A percentile compares a stretch with the other conserved stretches of the same genome.
phyloP scores from a whole-genome alignment of 148 eudicot species.

The Salicornia ramosissima region DNA sequence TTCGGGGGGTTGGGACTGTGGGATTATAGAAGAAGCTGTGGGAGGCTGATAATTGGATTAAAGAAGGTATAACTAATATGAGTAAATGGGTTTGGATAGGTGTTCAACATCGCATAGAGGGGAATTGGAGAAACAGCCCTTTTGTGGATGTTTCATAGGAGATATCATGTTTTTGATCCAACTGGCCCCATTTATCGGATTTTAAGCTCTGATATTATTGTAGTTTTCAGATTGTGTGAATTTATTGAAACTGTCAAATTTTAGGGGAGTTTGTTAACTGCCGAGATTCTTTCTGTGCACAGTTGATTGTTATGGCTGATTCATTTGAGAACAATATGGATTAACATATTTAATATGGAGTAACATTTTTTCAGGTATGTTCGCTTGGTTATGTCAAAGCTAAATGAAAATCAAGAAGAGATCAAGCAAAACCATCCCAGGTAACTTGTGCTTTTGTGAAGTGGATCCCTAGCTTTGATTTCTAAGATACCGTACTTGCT shows the following conservation, averaged over 20 bases:
- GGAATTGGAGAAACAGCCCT: too few relatives aligned
- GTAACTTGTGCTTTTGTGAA: slow-evolving; percentile 31
- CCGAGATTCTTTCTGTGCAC: slow-evolving; percentile 3
- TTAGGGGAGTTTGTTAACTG: background rate
- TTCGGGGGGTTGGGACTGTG: too few relatives aligned
- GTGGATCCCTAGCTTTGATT: background rate
- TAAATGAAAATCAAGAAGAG: slow-evolving; percentile 47
- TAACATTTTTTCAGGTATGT: slow-evolving; percentile 60
- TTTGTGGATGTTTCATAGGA: too few relatives aligned
- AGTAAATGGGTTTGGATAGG: too few relatives aligned
- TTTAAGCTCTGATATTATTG: too few relatives aligned
- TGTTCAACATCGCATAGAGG: too few relatives aligned
- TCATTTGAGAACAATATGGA: background rate
- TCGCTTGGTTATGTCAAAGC: slow-evolving; percentile 78
- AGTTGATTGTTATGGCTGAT: background rate
- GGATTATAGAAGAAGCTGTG: too few relatives aligned
- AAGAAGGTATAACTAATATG: too few relatives aligned
- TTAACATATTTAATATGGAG: too few relatives aligned
- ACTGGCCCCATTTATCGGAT: too few relatives aligned
- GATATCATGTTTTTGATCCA: too few relatives aligned
- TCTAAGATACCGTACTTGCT: background rate
- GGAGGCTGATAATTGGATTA: too few relatives aligned
- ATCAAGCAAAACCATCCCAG: slow-evolving; percentile 69
- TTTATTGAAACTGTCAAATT: background rate
- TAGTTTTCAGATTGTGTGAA: background rate